Conservation (phyloP, 2,329 filamentous ascomycete genomes). For the Diplocarpon mali region DNA sequence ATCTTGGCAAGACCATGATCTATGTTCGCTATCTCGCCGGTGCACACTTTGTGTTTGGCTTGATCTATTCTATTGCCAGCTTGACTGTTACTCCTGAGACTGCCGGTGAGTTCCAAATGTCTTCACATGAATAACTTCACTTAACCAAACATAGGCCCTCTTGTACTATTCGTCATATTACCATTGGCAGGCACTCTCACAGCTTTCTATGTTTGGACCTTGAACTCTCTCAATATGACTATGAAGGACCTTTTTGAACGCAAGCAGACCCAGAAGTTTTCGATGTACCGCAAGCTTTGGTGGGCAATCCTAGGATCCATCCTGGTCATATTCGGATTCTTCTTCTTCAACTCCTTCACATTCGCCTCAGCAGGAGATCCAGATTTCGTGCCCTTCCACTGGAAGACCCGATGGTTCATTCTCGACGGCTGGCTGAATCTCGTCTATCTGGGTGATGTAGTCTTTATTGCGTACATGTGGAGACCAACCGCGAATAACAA, state of each 20-base stretch:
- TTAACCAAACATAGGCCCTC: constrained; percentile 46
- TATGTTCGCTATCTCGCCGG: constrained; percentile 85
- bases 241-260: constrained; percentile 94
- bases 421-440: constrained; percentile 95
- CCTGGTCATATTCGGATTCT: constrained; percentile 92
- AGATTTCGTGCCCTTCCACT: constrained; percentile 90
- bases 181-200: constrained; percentile 87
- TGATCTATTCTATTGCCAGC: constrained; percentile 85
- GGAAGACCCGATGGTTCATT: constrained; percentile 96
- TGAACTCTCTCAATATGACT: constrained; percentile 87
- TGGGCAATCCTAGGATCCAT: constrained; percentile 93
- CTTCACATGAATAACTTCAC: not conserved
- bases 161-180: constrained; percentile 86
- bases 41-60: constrained; percentile 87
- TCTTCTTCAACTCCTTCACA: constrained; percentile 95
- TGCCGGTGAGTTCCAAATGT: constrained; percentile 43
- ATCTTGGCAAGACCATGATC: constrained; percentile 85
- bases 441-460: constrained; percentile 89
- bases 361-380: constrained; percentile 78
- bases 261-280: constrained; percentile 84
- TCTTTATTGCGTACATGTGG: constrained; percentile 92
- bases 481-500: constrained; percentile 92
- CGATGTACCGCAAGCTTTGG: constrained; percentile 98
- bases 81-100: constrained; percentile 81
- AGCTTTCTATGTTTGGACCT: constrained; percentile 96